phyloP scores from a whole-genome alignment of 768 basidiomycete genomes.

The Termitomyces eurrhizus region DNA sequence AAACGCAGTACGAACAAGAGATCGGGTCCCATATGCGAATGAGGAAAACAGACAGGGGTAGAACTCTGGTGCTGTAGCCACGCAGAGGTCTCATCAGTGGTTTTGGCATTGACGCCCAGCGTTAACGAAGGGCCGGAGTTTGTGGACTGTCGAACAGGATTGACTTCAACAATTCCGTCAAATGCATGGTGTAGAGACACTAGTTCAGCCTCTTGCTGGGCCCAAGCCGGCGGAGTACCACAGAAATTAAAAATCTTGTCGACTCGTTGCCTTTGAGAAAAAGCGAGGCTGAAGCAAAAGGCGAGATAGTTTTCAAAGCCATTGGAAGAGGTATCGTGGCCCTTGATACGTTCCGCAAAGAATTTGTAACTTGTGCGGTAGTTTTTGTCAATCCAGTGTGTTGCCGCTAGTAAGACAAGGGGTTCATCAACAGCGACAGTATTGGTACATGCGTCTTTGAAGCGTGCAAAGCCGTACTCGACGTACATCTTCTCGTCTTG shows the following conservation, averaged over 20 bases:
- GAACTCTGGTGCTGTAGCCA: constrained; percentile 32
- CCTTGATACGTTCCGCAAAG: constrained; percentile 32
- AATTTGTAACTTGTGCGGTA: constrained; percentile 32
- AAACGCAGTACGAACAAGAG: constrained; percentile 36
- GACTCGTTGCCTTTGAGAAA: constrained; percentile 25
- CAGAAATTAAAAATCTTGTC: constrained; percentile 35
- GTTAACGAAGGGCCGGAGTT: constrained; percentile 32
- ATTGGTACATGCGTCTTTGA: constrained; percentile 34
- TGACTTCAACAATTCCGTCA: constrained; percentile 27
- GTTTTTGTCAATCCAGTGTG: constrained; percentile 36
- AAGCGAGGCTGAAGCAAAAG: constrained; percentile 37
- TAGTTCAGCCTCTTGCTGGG: constrained; percentile 31
- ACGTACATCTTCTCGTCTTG: constrained; percentile 37
- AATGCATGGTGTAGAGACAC: constrained; percentile 28
- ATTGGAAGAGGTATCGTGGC: constrained; percentile 30
- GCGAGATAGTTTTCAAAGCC: constrained; percentile 45
- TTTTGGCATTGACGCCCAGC: constrained; percentile 35
- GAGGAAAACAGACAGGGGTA: constrained; percentile 38
- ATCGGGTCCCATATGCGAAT: constrained; percentile 38
- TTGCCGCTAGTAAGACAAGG: constrained; percentile 39
- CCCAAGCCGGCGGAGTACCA: constrained; percentile 32
- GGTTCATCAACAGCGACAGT: constrained; percentile 39
- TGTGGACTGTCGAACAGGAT: constrained; percentile 23
- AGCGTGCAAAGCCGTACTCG: constrained; percentile 43
- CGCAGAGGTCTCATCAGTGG: constrained; percentile 24